Base-by-base conservation (phyloP, 73 alveolate genomes). In the Stentor roeselii region DNA sequence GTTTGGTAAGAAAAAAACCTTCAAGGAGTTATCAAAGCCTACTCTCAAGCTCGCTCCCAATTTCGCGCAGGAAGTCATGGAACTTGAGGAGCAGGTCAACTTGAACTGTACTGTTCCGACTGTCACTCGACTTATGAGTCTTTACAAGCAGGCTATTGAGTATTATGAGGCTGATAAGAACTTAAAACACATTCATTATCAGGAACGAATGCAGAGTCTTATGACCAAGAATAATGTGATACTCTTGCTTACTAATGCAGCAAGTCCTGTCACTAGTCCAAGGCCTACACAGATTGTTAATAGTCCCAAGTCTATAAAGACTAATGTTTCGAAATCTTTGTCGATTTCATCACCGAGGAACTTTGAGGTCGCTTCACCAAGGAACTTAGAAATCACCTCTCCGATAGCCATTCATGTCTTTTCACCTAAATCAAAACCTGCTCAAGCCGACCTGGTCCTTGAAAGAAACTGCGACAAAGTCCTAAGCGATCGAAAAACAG, bases 171-270 rank as follows among this genome's bases (percentile, higher is more conserved):
- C 74, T 0, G 39, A 27, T 36, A 41, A 76, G 39, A 40, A 76
- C 74, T 67, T 40, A n/a, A 76, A 76, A 34, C 39, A 76, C 39
- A n/a, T 76, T 38, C 74, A 37, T 32, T 76, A 76, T 39, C 84
- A 76, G 39, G 84, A 76, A 41, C 32, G 84, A 76, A 76, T 76
- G 84, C 74, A 76, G 39, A 76, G 39, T 41, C 59, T 76, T 6
- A n/a, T 76, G 37, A 31, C 84, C 6, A 27, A 67, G 39, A 76
- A 34, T 11, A 40, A 76, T 39, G 84, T 76, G 3, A 32, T 76
- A 31, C 60, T 27, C n/a, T 21, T 2, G 6, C 14, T 76, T 0
- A 76, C 21, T 30, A 32, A 67, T 1, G 27, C 15, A 30, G 2
- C 80, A 21, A n/a, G 34, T 21, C 80, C 67, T 50, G 67, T 21